A percentile compares a stretch with the other conserved stretches of the same genome.
Conservation (phyloP, 768 basidiomycete species). For the Cystofilobasidium capitatum region DNA sequence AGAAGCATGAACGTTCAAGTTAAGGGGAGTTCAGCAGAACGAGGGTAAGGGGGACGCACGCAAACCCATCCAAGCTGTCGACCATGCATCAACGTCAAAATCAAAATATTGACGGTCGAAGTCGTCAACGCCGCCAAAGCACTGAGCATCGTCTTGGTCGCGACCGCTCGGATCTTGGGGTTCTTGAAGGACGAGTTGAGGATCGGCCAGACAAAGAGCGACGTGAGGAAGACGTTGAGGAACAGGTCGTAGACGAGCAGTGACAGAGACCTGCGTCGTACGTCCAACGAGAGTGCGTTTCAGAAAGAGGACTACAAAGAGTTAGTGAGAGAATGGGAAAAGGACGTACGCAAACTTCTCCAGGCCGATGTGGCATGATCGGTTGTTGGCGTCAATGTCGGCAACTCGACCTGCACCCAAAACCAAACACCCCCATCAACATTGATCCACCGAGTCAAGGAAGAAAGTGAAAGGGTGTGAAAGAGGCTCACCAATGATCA, state of each 20-base stretch:
- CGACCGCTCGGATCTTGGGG: slow-evolving; percentile 20
- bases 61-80: slow-evolving; percentile 32
- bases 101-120: slow-evolving; percentile 31
- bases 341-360: slow-evolving; percentile 16
- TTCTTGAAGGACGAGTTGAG: slow-evolving; percentile 18
- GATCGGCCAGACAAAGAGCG: slow-evolving; percentile 25
- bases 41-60: slow-evolving; percentile 9
- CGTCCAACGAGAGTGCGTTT: background rate
- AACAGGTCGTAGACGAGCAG: slow-evolving; percentile 26
- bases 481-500: slow-evolving; percentile 13
- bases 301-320: background rate
- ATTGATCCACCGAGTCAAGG: background rate
- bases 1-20: background rate
- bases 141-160: slow-evolving; percentile 14
- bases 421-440: background rate
- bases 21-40: slow-evolving; percentile 20
- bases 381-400: background rate
- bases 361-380: slow-evolving; percentile 23
- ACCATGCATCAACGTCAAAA: slow-evolving; percentile 31
- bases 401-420: slow-evolving; percentile 10
- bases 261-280: slow-evolving; percentile 5
- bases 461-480: background rate
- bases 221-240: slow-evolving; percentile 26
- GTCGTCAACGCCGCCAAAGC: slow-evolving; percentile 28
- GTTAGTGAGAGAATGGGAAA: background rate